Conservation (phyloP, 176 grass and related monocot species). For the Urochloa ruziziensis region DNA sequence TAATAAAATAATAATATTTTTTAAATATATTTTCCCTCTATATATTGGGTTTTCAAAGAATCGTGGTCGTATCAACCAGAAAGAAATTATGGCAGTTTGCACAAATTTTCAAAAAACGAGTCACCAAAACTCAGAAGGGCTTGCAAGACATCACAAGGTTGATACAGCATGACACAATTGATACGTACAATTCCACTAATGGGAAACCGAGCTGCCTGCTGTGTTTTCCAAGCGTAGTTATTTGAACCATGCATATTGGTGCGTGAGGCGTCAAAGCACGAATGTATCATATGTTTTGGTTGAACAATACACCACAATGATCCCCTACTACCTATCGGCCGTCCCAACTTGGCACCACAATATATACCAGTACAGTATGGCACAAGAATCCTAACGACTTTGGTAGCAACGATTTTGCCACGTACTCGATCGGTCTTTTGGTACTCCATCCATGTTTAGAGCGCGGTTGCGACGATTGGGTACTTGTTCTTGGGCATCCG, state of each 20-base stretch:
- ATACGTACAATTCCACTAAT: neutral
- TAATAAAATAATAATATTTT: too few relatives aligned
- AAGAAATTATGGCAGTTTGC: neutral
- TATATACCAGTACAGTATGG: too few relatives aligned
- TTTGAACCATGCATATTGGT: too few relatives aligned
- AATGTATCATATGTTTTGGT: too few relatives aligned
- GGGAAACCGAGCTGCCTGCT: neutral
- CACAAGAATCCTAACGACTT: too few relatives aligned
- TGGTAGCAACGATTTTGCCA: too few relatives aligned
- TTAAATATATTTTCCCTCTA: too few relatives aligned
- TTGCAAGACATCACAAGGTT: neutral
- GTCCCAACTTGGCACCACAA: too few relatives aligned
- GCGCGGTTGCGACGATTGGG: conserved; percentile 33
- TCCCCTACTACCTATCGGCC: too few relatives aligned
- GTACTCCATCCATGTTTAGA: too few relatives aligned
- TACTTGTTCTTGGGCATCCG: conserved; percentile 72
- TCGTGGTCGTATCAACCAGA: neutral
- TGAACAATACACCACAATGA: neutral
- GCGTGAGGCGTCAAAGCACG: too few relatives aligned
- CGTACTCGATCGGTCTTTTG: too few relatives aligned
- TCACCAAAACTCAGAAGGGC: neutral
- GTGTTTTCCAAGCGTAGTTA: neutral
- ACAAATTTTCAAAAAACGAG: neutral
- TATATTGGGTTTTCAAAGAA: neutral
- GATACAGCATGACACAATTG: neutral